A percentile compares a stretch with the other conserved stretches of the same genome.
Conservation (phyloP, 805 yeast genomes). For the Teunomyces panamensis region DNA sequence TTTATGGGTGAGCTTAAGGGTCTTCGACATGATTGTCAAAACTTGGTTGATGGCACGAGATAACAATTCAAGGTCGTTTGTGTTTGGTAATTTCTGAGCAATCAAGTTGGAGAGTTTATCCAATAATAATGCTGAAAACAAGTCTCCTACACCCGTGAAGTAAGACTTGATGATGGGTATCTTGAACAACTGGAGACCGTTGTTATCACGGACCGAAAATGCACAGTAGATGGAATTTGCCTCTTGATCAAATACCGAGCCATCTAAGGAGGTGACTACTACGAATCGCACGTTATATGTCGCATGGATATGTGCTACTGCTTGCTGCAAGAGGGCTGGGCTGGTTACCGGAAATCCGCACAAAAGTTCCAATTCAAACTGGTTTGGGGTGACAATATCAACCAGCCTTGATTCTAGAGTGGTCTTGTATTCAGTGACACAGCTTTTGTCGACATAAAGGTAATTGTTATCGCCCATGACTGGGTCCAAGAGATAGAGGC, state of each 20-base stretch:
- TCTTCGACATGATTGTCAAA: constrained; percentile 52
- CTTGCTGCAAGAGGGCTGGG: constrained; percentile 37
- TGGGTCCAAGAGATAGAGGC: constrained; percentile 67
- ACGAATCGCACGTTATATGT: constrained; percentile 53
- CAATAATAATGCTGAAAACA: constrained; percentile 75
- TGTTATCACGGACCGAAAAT: constrained; percentile 12
- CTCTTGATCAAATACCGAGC: constrained; percentile 9
- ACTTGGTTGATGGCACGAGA: constrained; percentile 50
- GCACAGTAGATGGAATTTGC: constrained; percentile 24
- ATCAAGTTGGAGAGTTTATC: constrained; percentile 50
- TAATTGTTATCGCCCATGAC: constrained; percentile 80
- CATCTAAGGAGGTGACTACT: constrained; percentile 60
- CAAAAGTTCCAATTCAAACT: constrained; percentile 79
- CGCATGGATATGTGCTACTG: constrained; percentile 48
- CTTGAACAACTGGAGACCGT: constrained; percentile 29
- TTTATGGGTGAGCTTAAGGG: constrained; percentile 47
- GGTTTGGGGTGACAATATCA: constrained; percentile 85
- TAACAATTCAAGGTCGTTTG: constrained; percentile 15
- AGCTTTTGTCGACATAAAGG: constrained; percentile 54
- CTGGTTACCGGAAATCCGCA: constrained; percentile 48
- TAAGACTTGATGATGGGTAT: constrained; percentile 70
- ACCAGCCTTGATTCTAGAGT: constrained; percentile 63
- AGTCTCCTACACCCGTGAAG: constrained; percentile 94
- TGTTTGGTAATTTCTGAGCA: constrained; percentile 1
- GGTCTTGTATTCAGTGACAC: constrained; percentile 32